Evolutionary conservation across 306 rosid species (phyloP).

Genomic region (Acacia melanoxylon): DNA sequence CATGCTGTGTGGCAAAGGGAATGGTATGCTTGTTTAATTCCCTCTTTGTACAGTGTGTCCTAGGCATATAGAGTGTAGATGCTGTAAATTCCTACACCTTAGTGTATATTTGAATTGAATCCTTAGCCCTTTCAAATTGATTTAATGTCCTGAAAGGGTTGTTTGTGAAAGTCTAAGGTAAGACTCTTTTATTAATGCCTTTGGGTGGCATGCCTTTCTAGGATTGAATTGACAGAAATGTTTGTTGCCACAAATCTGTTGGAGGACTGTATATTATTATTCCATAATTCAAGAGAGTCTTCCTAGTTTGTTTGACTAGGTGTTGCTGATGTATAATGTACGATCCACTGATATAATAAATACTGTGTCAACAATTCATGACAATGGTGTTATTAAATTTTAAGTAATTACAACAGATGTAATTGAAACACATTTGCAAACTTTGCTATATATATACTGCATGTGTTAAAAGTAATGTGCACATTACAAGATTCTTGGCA

Average conservation of each 20-base stretch:
- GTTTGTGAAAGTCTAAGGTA: slow-evolving; percentile 14
- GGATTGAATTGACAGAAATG: slow-evolving; percentile 4
- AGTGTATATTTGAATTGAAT: slow-evolving; percentile 25
- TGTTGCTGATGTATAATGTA: not conserved
- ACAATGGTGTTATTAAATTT: not conserved
- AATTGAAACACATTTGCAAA: not conserved
- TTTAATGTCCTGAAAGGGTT: slow-evolving; percentile 36
- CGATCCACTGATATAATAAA: not conserved
- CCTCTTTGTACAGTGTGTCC: slow-evolving; percentile 31
- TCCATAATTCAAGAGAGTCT: not conserved
- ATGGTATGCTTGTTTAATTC: slow-evolving; percentile 20
- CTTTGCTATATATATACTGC: not conserved
- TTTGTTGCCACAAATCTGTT: not conserved
- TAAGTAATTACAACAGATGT: not conserved
- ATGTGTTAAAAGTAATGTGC: not conserved
- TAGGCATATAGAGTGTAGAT: slow-evolving; percentile 43
- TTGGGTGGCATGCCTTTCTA: slow-evolving; percentile 1
- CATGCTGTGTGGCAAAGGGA: slow-evolving; percentile 31
- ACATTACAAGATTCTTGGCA: no score
- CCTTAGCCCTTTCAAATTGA: slow-evolving; percentile 36
- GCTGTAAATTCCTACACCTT: slow-evolving; percentile 49
- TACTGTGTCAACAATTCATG: not conserved
- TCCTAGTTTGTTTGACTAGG: not conserved
- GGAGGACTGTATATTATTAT: not conserved
- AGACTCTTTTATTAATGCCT: slow-evolving; percentile 13